Conservation (phyloP, 257 asterid species). For the Nemophila menziesii region DNA sequence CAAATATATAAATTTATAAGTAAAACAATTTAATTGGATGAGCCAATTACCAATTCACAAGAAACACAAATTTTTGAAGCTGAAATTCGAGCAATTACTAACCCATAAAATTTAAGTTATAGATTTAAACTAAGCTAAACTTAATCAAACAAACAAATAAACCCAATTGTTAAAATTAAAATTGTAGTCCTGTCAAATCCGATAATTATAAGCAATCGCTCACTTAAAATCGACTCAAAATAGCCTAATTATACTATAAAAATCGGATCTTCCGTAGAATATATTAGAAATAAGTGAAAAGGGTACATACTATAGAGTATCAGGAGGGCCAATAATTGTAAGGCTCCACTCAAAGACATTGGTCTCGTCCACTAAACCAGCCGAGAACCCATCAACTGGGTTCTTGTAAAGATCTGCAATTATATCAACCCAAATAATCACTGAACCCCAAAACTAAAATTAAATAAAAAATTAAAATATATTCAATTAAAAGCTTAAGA, state of each 20-base stretch:
- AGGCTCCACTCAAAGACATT: conserved; percentile 85
- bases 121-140: too few relatives aligned
- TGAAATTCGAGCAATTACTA: too few relatives aligned
- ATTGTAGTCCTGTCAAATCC: too few relatives aligned
- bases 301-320: conserved; percentile 55
- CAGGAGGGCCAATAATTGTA: conserved; percentile 79
- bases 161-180: too few relatives aligned
- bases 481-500: background rate
- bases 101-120: too few relatives aligned
- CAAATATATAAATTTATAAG: too few relatives aligned
- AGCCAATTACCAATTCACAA: too few relatives aligned
- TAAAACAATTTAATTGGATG: too few relatives aligned
- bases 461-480: conserved; percentile 17
- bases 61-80: too few relatives aligned
- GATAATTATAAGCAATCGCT: too few relatives aligned
- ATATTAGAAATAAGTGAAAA: background rate
- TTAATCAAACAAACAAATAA: too few relatives aligned
- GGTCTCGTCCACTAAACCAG: conserved; percentile 62
- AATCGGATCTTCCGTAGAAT: background rate
- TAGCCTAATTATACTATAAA: background rate
- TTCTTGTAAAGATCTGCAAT: conserved; percentile 55
- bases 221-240: background rate
- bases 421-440: conserved; percentile 25
- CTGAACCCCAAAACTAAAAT: background rate
- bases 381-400: conserved; percentile 83